Percentiles rank a stretch among this genome's conserved stretches.
Evolutionary conservation across 345 rosid genomes (phyloP).

Genomic region (Hibiscus trionum): DNA sequence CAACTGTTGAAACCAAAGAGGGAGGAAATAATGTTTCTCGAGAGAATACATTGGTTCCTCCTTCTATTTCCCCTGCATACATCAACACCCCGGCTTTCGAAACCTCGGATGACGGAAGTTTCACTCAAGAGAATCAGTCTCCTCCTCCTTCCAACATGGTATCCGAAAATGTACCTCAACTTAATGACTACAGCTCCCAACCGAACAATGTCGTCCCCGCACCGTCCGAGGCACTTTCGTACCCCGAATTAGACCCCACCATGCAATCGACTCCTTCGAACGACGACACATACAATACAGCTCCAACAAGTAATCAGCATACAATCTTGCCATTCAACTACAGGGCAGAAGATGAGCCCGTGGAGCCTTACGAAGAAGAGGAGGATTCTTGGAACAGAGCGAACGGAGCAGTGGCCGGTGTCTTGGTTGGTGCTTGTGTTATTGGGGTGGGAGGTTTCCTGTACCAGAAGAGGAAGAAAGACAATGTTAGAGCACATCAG

Average conservation of each 20-base stretch:
- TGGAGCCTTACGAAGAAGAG: neutral
- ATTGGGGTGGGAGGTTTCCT: constrained; percentile 18
- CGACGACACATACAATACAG: neutral
- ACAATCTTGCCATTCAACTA: constrained; percentile 12
- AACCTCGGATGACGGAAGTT: neutral
- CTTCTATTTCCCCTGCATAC: neutral
- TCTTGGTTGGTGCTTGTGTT: constrained; percentile 1
- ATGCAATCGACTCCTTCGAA: neutral
- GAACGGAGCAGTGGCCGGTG: constrained; percentile 1
- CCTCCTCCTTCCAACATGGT: neutral
- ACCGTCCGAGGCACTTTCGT: neutral
- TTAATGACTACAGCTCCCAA: constrained; percentile 2
- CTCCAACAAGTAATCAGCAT: neutral
- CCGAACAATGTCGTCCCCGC: constrained; percentile 4
- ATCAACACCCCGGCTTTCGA: neutral
- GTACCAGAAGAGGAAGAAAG: constrained; percentile 9
- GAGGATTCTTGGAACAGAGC: constrained; percentile 7
- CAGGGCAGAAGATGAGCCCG: constrained; percentile 15
- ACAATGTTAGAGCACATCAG: constrained; percentile 3
- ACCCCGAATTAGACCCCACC: neutral
- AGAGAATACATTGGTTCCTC: neutral
- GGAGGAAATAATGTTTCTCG: neutral
- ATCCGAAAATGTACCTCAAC: neutral
- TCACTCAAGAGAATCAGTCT: constrained; percentile 4
- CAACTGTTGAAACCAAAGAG: neutral